Percentiles rank a stretch among this genome's conserved stretches.
Evolutionary conservation across 116 monocot species (phyloP).

Genomic region (Iris pallida): DNA sequence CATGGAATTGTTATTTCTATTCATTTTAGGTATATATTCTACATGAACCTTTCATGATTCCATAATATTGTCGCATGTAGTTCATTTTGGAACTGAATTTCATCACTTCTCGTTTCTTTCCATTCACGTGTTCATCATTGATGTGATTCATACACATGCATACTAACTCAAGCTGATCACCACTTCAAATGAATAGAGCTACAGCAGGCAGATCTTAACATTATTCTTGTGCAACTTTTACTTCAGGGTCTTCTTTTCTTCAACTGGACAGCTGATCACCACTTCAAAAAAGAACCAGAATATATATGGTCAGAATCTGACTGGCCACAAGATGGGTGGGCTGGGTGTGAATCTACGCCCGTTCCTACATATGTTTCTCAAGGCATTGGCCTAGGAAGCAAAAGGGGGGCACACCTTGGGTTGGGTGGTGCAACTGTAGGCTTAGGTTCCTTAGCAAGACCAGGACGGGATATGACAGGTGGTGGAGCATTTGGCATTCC

Average conservation of each 20-base stretch:
- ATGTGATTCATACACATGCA: no score
- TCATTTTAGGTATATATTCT: no score
- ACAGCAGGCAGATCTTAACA: no score
- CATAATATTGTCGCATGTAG: no score
- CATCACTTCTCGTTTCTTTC: no score
- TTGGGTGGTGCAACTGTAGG: conserved; percentile 55
- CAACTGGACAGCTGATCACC: conserved; percentile 39
- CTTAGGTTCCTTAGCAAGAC: conserved; percentile 47
- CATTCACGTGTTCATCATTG: no score
- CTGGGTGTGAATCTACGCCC: conserved; percentile 62
- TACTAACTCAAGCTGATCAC: no score
- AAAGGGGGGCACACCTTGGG: conserved; percentile 60
- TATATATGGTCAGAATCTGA: conserved; percentile 80
- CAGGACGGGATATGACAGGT: conserved; percentile 76
- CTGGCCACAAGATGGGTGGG: conserved; percentile 82
- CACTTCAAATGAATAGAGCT: no score
- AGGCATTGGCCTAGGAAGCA: conserved; percentile 53
- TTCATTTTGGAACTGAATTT: no score
- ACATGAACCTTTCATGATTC: no score
- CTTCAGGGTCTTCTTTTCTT: conserved; percentile 72
- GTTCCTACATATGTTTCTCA: conserved; percentile 62
- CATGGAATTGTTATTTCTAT: no score
- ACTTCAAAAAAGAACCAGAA: conserved; percentile 24
- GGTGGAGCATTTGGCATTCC: conserved; percentile 93
- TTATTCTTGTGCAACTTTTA: background rate